These are phyloP conservation scores for Xerocomus brunneocitrinus DNA, from an alignment of 768 basidiomycete species.

Conservation along the genomic window DNA sequence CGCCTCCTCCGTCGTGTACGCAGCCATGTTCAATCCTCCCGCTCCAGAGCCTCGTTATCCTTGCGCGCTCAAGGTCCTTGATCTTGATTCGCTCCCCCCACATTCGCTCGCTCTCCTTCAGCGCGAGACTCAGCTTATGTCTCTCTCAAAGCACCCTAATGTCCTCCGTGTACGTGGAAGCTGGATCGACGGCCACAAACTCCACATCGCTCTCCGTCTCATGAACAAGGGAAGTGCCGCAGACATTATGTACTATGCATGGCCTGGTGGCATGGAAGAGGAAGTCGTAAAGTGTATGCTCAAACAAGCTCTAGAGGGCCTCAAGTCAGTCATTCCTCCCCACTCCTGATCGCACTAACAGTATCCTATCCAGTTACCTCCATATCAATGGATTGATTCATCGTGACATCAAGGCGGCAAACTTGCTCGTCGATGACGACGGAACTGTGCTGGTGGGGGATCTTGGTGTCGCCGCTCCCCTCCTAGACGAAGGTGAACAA, in stretches of 20 bases:
- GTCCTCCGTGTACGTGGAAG: conserved; percentile 87
- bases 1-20: conserved; percentile 86
- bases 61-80: conserved; percentile 86
- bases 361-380: conserved; percentile 53
- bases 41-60: conserved; percentile 38
- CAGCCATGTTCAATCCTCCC: conserved; percentile 59
- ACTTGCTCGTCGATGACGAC: conserved; percentile 86
- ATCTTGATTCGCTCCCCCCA: conserved; percentile 74
- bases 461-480: conserved; percentile 85
- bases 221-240: conserved; percentile 88
- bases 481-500: conserved; percentile 59
- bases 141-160: conserved; percentile 88
- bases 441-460: conserved; percentile 90
- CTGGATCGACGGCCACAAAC: conserved; percentile 80
- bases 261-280: conserved; percentile 88
- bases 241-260: conserved; percentile 80
- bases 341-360: conserved; percentile 1
- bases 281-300: conserved; percentile 83
- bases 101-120: conserved; percentile 68
- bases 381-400: conserved; percentile 90
- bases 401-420: conserved; percentile 91
- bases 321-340: conserved; percentile 54
- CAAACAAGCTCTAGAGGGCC: conserved; percentile 81
- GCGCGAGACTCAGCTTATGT: conserved; percentile 89
- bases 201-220: conserved; percentile 81